Percentiles rank a stretch among this genome's conserved stretches.
phyloP scores from a whole-genome alignment of 2,329 filamentous ascomycete species.

The Hysterium pulicare region DNA sequence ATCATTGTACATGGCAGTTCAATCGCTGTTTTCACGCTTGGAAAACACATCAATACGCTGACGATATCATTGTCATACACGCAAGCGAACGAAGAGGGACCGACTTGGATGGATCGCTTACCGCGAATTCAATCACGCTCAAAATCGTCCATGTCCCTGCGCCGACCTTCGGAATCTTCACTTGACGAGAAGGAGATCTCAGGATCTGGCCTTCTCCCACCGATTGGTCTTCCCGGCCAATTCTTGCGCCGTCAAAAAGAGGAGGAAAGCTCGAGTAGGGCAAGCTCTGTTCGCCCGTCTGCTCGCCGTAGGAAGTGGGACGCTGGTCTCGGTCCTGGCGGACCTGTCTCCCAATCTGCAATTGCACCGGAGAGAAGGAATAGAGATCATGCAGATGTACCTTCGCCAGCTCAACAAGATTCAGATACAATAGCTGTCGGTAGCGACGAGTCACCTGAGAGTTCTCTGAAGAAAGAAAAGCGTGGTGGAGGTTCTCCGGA shows the following conservation, averaged over 20 bases:
- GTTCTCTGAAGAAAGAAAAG: slow-evolving; percentile 34
- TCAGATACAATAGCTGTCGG: slow-evolving; percentile 42
- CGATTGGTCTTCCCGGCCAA: slow-evolving; percentile 67
- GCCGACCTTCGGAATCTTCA: slow-evolving; percentile 59
- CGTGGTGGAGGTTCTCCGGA: slow-evolving; percentile 28
- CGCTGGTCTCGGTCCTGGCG: slow-evolving; percentile 70
- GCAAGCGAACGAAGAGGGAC: slow-evolving; percentile 79
- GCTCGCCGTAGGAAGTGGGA: slow-evolving; percentile 68
- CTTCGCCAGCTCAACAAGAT: slow-evolving; percentile 40
- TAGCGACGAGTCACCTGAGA: slow-evolving; percentile 38
- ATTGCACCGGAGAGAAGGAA: slow-evolving; percentile 64
- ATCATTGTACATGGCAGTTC: slow-evolving; percentile 98
- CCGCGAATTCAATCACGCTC: slow-evolving; percentile 81
- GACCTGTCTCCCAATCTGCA: slow-evolving; percentile 84
- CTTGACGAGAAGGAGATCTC: slow-evolving; percentile 60
- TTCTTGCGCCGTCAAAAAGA: slow-evolving; percentile 77
- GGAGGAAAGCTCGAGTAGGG: slow-evolving; percentile 65
- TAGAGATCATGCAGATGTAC: slow-evolving; percentile 29
- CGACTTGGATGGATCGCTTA: slow-evolving; percentile 91
- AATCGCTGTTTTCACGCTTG: slow-evolving; percentile 93
- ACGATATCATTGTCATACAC: slow-evolving; percentile 97
- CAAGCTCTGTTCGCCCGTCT: slow-evolving; percentile 48
- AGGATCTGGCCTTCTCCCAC: slow-evolving; percentile 66
- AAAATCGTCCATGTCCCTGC: slow-evolving; percentile 70
- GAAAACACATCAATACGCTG: slow-evolving; percentile 96